These are phyloP conservation scores for Boletus rubescentipes DNA, from an alignment of 768 basidiomycete genomes.

Conservation along the genomic window DNA sequence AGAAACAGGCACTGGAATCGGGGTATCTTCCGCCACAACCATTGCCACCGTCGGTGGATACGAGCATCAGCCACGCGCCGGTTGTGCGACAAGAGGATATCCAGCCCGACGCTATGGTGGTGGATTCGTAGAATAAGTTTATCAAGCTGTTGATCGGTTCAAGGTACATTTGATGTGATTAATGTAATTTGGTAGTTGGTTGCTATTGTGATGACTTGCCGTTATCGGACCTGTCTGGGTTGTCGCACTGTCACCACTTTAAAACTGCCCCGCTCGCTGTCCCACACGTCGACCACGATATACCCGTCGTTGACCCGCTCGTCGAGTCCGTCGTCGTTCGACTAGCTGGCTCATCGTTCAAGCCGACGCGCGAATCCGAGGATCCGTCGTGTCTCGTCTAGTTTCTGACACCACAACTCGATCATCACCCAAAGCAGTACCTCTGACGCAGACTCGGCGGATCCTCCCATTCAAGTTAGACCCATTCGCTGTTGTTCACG, in stretches of 20 bases:
- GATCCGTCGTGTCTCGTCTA: slow-evolving; percentile 52
- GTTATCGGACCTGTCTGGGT: slow-evolving; percentile 13
- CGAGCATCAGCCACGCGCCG: neutral
- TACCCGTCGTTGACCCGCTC: neutral
- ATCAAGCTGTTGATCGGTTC: neutral
- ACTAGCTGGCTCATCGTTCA: slow-evolving; percentile 3
- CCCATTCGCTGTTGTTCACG: slow-evolving; percentile 5
- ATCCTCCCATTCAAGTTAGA: slow-evolving; percentile 38
- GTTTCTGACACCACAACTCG: slow-evolving; percentile 39
- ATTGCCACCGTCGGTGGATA: neutral
- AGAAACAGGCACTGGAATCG: slow-evolving; percentile 18
- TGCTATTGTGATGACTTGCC: slow-evolving; percentile 24
- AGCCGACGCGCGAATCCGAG: slow-evolving; percentile 23
- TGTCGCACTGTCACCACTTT: slow-evolving; percentile 10
- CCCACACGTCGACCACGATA: slow-evolving; percentile 15
- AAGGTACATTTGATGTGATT: neutral
- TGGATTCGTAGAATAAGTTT: slow-evolving; percentile 9
- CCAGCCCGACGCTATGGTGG: slow-evolving; percentile 18
- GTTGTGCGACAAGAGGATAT: neutral
- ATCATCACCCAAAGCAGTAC: slow-evolving; percentile 37
- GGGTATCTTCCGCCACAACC: slow-evolving; percentile 15
- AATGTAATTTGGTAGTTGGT: slow-evolving; percentile 8
- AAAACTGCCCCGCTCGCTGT: slow-evolving; percentile 9
- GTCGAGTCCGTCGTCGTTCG: neutral
- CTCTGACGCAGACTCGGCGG: slow-evolving; percentile 51